Percentiles rank a stretch among this genome's conserved stretches.
phyloP scores from a whole-genome alignment of 805 yeast species.

The Saturnispora dispora region DNA sequence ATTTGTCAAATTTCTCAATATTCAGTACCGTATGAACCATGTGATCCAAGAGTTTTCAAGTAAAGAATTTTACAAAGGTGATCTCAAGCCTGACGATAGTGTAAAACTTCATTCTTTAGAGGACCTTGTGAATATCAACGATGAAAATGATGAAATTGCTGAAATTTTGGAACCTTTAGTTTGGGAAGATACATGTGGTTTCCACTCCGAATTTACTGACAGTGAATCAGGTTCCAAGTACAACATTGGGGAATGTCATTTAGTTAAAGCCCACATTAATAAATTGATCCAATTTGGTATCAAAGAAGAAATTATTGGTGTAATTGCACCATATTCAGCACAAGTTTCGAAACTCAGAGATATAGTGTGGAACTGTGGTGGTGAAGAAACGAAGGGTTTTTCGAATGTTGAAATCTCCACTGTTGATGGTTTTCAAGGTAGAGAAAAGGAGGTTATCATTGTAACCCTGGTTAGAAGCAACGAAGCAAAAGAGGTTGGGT shows the following conservation, averaged over 20 bases:
- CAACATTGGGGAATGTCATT: conserved; percentile 66
- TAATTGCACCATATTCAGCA: conserved; percentile 85
- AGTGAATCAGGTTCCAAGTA: conserved; percentile 41
- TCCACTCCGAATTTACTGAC: conserved; percentile 51
- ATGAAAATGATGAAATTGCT: neutral
- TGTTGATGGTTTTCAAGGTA: conserved; percentile 94
- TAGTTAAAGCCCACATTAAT: conserved; percentile 50
- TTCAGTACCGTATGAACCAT: conserved; percentile 83
- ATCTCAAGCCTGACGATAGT: conserved; percentile 51
- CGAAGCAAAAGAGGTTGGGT: conserved; percentile 61
- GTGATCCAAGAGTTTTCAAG: conserved; percentile 76
- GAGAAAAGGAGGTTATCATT: conserved; percentile 84
- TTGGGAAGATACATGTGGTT: conserved; percentile 93
- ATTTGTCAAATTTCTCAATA: conserved; percentile 48
- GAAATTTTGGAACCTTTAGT: conserved; percentile 36
- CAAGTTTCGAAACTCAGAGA: conserved; percentile 61
- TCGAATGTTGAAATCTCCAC: conserved; percentile 69
- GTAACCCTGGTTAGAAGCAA: conserved; percentile 79
- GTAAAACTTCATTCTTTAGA: conserved; percentile 44
- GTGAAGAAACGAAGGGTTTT: conserved; percentile 11
- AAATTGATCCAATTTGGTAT: conserved; percentile 47
- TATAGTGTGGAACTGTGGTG: conserved; percentile 25
- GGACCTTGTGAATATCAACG: conserved; percentile 34
- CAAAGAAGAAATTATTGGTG: conserved; percentile 52
- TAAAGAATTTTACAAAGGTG: conserved; percentile 48